Conservation (phyloP, 1,284 basidiomycete genomes). For the Rhodotorula sp. region DNA sequence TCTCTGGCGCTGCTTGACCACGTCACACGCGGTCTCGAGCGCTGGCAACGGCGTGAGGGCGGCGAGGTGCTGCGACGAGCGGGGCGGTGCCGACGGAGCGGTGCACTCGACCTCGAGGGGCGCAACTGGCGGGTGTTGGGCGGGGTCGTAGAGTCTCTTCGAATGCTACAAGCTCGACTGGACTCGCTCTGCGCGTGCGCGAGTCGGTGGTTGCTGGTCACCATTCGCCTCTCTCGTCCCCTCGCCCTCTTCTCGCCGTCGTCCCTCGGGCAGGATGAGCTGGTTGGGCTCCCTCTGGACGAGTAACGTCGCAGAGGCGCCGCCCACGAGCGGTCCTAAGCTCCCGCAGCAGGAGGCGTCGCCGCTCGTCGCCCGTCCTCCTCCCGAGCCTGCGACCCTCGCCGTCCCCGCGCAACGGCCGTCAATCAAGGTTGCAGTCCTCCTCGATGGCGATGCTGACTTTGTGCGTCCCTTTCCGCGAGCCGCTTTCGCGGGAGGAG, state of each 20-base stretch:
- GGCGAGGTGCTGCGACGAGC: not conserved
- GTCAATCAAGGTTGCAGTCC: slow-evolving; percentile 1
- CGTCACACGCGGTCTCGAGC: not conserved
- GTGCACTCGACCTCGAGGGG: not conserved
- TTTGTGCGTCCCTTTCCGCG: not conserved
- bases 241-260: not conserved
- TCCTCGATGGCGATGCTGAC: slow-evolving; percentile 18
- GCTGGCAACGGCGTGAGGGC: too few relatives aligned
- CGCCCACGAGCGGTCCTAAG: not conserved
- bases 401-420: not conserved
- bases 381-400: not conserved
- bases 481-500: not conserved
- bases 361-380: too few relatives aligned
- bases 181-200: not conserved
- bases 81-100: not conserved
- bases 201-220: not conserved
- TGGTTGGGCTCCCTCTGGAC: not conserved
- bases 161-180: too few relatives aligned
- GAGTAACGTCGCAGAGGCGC: too few relatives aligned
- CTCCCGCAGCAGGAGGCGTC: not conserved
- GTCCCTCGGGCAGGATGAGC: not conserved
- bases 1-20: accelerated
- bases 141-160: not conserved
- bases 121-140: too few relatives aligned
- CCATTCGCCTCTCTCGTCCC: not conserved